A percentile compares a stretch with the other conserved stretches of the same genome.
phyloP scores from a whole-genome alignment of 2,329 filamentous ascomycete genomes.

The Beauveria sp. region DNA sequence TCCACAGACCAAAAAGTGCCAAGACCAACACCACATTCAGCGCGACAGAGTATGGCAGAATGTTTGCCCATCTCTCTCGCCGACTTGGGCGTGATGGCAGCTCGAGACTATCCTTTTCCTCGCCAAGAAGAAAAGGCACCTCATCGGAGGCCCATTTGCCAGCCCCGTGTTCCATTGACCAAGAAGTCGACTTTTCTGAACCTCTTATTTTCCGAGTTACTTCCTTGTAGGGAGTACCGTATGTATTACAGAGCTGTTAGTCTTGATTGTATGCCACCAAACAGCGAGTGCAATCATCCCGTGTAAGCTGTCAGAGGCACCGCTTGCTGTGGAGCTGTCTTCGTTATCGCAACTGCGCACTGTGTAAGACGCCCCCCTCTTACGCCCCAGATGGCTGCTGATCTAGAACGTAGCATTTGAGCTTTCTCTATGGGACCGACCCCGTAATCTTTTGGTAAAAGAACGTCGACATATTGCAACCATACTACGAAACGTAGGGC shows the following conservation, averaged over 20 bases:
- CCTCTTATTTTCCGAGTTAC: too few relatives aligned
- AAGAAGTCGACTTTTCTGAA: background rate
- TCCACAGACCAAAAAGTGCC: background rate
- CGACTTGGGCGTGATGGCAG: background rate
- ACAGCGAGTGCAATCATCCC: too few relatives aligned
- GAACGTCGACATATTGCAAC: background rate
- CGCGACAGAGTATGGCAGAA: conserved; percentile 8
- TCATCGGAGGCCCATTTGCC: background rate
- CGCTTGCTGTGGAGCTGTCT: background rate
- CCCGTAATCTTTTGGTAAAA: background rate
- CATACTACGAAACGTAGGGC: background rate
- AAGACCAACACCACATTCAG: conserved; percentile 5
- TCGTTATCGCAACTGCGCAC: background rate
- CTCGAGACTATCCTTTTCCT: conserved; percentile 2
- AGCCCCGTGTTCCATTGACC: background rate
- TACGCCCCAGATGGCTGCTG: background rate
- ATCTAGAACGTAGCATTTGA: background rate
- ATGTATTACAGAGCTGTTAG: background rate
- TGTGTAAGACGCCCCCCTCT: background rate
- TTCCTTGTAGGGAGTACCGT: too few relatives aligned
- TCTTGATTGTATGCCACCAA: too few relatives aligned
- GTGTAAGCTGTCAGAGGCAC: background rate
- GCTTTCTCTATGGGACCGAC: background rate
- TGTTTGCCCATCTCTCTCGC: conserved; percentile 4
- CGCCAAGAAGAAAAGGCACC: conserved; percentile 6